Conservation (phyloP, 345 rosid genomes). For the Sisymbrium irio region DNA sequence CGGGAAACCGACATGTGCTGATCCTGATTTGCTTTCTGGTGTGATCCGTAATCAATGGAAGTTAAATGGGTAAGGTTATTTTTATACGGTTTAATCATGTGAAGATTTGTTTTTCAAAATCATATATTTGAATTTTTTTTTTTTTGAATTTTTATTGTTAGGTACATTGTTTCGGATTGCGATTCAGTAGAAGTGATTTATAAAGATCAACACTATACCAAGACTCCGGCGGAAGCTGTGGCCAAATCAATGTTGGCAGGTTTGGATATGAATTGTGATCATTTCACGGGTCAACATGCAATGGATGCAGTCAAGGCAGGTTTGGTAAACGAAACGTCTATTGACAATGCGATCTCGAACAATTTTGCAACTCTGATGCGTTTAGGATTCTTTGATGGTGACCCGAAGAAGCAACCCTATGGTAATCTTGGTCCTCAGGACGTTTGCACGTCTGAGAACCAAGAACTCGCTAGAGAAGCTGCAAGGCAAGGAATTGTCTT, state of each 20-base stretch:
- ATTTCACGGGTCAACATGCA: constrained; percentile 51
- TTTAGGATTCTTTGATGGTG: constrained; percentile 79
- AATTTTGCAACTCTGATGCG: constrained; percentile 69
- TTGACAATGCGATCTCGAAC: constrained; percentile 58
- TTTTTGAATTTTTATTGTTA: background rate
- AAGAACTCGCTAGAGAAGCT: constrained; percentile 68
- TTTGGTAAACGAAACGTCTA: constrained; percentile 45
- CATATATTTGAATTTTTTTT: too few relatives aligned
- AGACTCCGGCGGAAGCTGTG: constrained; percentile 78
- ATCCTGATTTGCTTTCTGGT: too few relatives aligned
- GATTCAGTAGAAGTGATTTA: constrained; percentile 39
- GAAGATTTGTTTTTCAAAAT: too few relatives aligned
- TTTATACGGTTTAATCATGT: too few relatives aligned
- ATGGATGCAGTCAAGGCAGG: constrained; percentile 56
- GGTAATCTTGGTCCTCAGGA: constrained; percentile 58
- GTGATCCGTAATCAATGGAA: too few relatives aligned
- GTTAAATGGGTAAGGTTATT: too few relatives aligned
- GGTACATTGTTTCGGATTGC: constrained; percentile 56
- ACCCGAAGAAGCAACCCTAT: constrained; percentile 44
- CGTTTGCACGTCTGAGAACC: constrained; percentile 57
- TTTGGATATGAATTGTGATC: constrained; percentile 63
- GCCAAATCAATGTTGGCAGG: too few relatives aligned
- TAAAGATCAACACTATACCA: constrained; percentile 46
- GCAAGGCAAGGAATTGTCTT: constrained; percentile 37
- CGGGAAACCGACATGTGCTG: too few relatives aligned